Conservation (phyloP, 495 filamentous ascomycete species). For the Neurospora sp. region DNA sequence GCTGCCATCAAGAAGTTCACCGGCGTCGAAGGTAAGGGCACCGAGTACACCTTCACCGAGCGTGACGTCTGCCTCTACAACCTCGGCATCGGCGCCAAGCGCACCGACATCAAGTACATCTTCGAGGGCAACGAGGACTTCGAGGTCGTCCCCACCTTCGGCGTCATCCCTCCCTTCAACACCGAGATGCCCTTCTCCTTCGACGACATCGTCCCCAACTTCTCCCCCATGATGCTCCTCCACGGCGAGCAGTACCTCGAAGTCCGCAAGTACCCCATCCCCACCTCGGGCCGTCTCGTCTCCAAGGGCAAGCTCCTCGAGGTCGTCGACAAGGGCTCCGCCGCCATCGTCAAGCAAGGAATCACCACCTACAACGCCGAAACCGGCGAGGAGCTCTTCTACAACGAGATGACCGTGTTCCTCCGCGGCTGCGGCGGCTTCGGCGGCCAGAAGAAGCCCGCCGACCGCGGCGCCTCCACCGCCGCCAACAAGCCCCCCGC, state of each 20-base stretch:
- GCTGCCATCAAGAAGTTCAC: constrained; percentile 70
- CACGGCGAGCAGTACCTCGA: constrained; percentile 99
- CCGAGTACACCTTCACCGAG: constrained; percentile 72
- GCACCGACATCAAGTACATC: constrained; percentile 75
- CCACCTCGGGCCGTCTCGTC: constrained; percentile 70
- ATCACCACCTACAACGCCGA: constrained; percentile 69
- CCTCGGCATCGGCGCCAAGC: constrained; percentile 88
- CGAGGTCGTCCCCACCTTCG: constrained; percentile 87
- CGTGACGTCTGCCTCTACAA: constrained; percentile 92
- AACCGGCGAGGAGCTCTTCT: constrained; percentile 85
- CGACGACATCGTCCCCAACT: constrained; percentile 82
- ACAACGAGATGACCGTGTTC: constrained; percentile 90
- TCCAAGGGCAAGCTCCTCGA: constrained; percentile 83
- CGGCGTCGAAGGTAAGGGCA: constrained; percentile 57
- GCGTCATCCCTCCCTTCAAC: constrained; percentile 88
- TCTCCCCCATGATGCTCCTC: constrained; percentile 96
- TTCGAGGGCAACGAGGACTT: constrained; percentile 86
- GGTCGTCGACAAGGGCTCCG: constrained; percentile 90
- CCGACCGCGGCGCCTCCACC: constrained; percentile 67
- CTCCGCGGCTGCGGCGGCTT: constrained; percentile 90
- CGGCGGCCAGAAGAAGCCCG: constrained; percentile 70
- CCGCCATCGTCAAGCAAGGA: constrained; percentile 72
- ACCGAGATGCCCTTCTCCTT: constrained; percentile 70
- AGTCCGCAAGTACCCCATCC: constrained; percentile 87
- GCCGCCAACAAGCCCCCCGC: constrained; percentile 67